phyloP scores from a whole-genome alignment of 768 basidiomycete genomes.

The Calocybe indica region DNA sequence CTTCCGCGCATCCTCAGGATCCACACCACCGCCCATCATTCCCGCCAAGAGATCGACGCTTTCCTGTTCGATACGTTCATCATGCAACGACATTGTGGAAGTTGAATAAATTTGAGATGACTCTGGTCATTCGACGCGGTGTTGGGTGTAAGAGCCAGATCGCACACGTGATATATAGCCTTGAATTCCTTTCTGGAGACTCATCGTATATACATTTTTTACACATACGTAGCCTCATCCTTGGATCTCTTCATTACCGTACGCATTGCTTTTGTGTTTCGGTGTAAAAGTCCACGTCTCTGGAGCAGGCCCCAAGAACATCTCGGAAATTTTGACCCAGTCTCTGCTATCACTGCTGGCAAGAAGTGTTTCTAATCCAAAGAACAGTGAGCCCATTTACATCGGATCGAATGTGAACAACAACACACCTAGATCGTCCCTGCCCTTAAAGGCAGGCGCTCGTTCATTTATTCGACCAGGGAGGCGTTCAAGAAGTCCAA shows the following conservation, averaged over 20 bases:
- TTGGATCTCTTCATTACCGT: conserved; percentile 58
- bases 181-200: background rate
- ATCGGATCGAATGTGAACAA: background rate
- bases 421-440: conserved; percentile 77
- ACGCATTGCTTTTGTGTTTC: conserved; percentile 91
- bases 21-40: conserved; percentile 29
- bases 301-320: conserved; percentile 88
- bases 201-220: background rate
- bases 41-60: conserved; percentile 26
- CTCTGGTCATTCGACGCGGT: background rate
- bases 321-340: conserved; percentile 92
- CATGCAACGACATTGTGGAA: conserved; percentile 16
- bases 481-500: conserved; percentile 81
- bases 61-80: conserved; percentile 22
- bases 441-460: conserved; percentile 79
- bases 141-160: too few relatives aligned
- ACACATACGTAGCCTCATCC: conserved; percentile 19
- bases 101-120: too few relatives aligned
- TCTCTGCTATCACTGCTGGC: conserved; percentile 75
- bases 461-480: conserved; percentile 87
- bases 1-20: conserved; percentile 42
- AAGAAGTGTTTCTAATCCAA: conserved; percentile 68
- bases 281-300: conserved; percentile 83
- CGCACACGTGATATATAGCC: too few relatives aligned
- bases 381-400: background rate